Conservation (phyloP, 768 basidiomycete species). For the Phlebiopsis flavidoalba region DNA sequence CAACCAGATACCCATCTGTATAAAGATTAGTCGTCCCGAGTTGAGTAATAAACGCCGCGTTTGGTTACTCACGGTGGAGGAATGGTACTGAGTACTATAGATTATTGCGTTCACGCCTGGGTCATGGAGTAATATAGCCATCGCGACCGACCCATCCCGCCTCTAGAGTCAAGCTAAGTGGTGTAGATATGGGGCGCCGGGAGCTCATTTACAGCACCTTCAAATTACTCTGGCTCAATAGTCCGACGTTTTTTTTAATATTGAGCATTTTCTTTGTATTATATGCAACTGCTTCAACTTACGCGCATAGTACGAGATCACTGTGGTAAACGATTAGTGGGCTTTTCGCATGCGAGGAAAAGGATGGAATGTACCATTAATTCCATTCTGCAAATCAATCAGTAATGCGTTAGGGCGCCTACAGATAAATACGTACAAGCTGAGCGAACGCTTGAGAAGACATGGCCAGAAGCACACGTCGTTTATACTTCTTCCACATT, state of each 20-base stretch:
- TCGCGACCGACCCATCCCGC: constrained; percentile 95
- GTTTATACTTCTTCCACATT: constrained; percentile 88
- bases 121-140: constrained; percentile 95
- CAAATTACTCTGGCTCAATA: constrained; percentile 83
- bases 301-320: constrained; percentile 95
- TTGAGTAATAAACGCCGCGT: not conserved
- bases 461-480: constrained; percentile 89
- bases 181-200: not conserved
- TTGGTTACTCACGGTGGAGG: constrained; percentile 68
- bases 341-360: not conserved
- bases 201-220: constrained; percentile 47
- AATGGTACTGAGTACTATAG: constrained; percentile 72
- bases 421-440: constrained; percentile 42
- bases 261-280: constrained; percentile 4
- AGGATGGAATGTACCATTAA: constrained; percentile 57
- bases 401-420: not conserved
- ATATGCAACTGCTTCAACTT: constrained; percentile 27
- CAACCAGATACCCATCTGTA: constrained; percentile 89
- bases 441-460: constrained; percentile 95
- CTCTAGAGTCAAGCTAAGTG: constrained; percentile 41
- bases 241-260: not conserved
- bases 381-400: constrained; percentile 65
- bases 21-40: constrained; percentile 3
- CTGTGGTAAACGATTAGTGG: constrained; percentile 32
- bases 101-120: constrained; percentile 86